These are phyloP conservation scores for Lolium multiflorum DNA, from an alignment of 176 grass and related monocot species.

Conservation along the genomic window DNA sequence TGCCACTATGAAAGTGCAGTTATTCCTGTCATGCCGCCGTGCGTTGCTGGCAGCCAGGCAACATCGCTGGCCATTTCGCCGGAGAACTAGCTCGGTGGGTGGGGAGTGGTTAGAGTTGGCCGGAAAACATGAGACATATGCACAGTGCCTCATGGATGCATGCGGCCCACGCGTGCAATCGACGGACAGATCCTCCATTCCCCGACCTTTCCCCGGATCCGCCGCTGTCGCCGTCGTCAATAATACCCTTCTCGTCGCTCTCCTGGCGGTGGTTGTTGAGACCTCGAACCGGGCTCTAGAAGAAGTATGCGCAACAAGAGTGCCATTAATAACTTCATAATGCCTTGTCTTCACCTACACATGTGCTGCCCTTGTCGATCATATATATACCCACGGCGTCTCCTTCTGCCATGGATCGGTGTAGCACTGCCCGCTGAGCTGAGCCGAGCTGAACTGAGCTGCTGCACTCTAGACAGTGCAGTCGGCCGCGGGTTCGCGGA, in stretches of 20 bases:
- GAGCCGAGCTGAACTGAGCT: background rate
- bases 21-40: background rate
- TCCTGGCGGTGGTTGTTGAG: conserved; percentile 51
- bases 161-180: background rate
- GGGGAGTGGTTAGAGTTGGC: conserved; percentile 62
- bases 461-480: conserved; percentile 38
- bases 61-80: conserved; percentile 13
- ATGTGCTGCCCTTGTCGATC: background rate
- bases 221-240: conserved; percentile 26
- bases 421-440: background rate
- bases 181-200: background rate
- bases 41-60: background rate
- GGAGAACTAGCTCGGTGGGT: conserved; percentile 33
- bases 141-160: background rate
- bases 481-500: conserved; percentile 16
- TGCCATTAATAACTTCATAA: background rate
- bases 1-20: background rate
- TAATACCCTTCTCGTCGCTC: conserved; percentile 33
- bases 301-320: conserved; percentile 9
- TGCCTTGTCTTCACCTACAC: conserved; percentile 43
- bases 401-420: conserved; percentile 22
- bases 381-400: background rate
- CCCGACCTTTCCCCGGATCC: conserved; percentile 8
- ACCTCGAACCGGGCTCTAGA: conserved; percentile 55
- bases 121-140: conserved; percentile 30